Conservation (phyloP, 495 filamentous ascomycete species). For the Aspergillus olivimuriae region DNA sequence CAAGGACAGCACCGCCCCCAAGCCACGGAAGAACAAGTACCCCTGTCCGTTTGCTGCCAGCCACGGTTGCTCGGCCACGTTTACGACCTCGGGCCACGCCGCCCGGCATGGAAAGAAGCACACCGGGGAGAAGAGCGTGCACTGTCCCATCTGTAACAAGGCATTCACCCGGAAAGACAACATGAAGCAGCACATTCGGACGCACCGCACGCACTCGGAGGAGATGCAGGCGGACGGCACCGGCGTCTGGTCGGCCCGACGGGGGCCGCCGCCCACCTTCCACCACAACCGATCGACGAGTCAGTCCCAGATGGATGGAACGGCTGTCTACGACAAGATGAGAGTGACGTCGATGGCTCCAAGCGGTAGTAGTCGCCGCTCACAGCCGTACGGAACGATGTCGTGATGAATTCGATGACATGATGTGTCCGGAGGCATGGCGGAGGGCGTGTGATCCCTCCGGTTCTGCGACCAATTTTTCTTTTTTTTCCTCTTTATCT, state of each 20-base stretch:
- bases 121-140: constrained; percentile 89
- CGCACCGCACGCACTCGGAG: constrained; percentile 52
- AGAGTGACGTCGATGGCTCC: constrained; percentile 4
- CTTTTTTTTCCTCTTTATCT: neutral
- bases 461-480: neutral
- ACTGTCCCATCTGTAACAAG: constrained; percentile 85
- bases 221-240: constrained; percentile 26
- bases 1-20: constrained; percentile 13
- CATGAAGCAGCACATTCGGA: constrained; percentile 96
- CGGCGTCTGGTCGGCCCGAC: constrained; percentile 9
- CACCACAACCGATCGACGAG: constrained; percentile 23
- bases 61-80: constrained; percentile 71
- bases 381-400: constrained; percentile 2
- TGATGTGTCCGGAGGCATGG: neutral
- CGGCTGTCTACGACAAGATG: constrained; percentile 7
- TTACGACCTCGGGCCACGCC: constrained; percentile 93
- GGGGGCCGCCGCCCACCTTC: constrained; percentile 10
- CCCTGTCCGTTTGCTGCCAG: constrained; percentile 52
- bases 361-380: constrained; percentile 6
- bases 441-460: neutral
- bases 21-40: constrained; percentile 45
- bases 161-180: constrained; percentile 96
- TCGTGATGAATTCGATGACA: constrained; percentile 7
- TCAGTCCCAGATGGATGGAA: constrained; percentile 15
- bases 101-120: constrained; percentile 97